These are phyloP conservation scores for Boletus fagicola DNA, from an alignment of 768 basidiomycete species.

Conservation along the genomic window DNA sequence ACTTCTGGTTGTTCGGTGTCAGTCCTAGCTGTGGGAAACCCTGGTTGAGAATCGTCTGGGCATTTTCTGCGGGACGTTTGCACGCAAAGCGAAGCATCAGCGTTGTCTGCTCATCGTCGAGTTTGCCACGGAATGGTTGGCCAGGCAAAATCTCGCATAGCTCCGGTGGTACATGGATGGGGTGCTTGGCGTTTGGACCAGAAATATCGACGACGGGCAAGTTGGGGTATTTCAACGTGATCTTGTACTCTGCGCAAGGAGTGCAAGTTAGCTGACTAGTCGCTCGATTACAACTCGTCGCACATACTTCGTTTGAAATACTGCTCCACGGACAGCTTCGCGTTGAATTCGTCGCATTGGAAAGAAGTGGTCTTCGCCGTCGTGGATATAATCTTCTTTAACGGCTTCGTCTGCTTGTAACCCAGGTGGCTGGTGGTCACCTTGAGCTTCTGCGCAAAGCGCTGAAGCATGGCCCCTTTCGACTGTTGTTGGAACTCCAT, in stretches of 20 bases:
- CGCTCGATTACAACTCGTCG: background rate
- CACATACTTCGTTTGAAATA: slow-evolving; percentile 63
- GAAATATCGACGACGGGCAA: slow-evolving; percentile 58
- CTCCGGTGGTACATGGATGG: slow-evolving; percentile 61
- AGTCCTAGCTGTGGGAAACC: slow-evolving; percentile 61
- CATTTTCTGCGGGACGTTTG: slow-evolving; percentile 59
- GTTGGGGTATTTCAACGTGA: slow-evolving; percentile 47
- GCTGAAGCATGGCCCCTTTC: slow-evolving; percentile 42
- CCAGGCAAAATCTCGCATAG: slow-evolving; percentile 63
- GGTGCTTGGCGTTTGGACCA: slow-evolving; percentile 28
- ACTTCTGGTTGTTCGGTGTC: slow-evolving; percentile 35
- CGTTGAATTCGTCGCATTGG: slow-evolving; percentile 54
- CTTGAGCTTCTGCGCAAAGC: slow-evolving; percentile 53
- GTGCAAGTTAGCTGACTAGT: slow-evolving; percentile 5
- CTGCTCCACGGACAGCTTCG: slow-evolving; percentile 52
- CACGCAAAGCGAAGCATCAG: slow-evolving; percentile 73
- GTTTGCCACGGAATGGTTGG: slow-evolving; percentile 58
- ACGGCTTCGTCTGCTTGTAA: slow-evolving; percentile 48
- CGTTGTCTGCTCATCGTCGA: slow-evolving; percentile 58
- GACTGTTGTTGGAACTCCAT: slow-evolving; percentile 44
- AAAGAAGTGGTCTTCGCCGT: slow-evolving; percentile 53
- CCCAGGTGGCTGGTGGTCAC: slow-evolving; percentile 58
- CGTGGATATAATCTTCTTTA: slow-evolving; percentile 38
- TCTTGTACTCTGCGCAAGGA: slow-evolving; percentile 51
- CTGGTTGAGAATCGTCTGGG: slow-evolving; percentile 51